Evolutionary conservation across 257 asterid species (phyloP), one percentile per base, ranked within the genome.

Genomic region (Nicotiana attenuata): DNA sequence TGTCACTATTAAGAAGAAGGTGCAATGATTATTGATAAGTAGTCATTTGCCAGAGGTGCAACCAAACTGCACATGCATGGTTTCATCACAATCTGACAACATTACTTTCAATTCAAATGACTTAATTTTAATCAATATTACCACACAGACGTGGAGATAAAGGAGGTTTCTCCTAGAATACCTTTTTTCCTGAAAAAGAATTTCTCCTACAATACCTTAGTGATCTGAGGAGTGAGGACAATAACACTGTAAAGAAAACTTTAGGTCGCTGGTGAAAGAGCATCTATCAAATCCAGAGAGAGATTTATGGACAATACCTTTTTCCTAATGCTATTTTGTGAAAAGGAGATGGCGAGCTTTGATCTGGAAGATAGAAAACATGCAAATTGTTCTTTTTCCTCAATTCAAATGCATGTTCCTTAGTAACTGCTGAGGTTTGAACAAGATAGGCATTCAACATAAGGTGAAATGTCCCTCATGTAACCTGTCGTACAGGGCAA

Each of bases 41-140:
- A 83, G 82, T 57, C 84, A 81, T 92, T 88, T 87, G 82, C 75
- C 64, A 52, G 83, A 84, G 90, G 85, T 88, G 87, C 89, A 90
- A 87, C 93, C 85, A 87, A 89, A 77, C 64, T 38, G 93, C 95
- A 93, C 93, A 93, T 93, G 97, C 91, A 84, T 85, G 94, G 93
- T 93, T 92, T 83, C 91, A 85, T 79, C 82, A 80, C 82, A 84
- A 86, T 65, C 80, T 57, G 91, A 86, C 91, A 88, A 65, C 71
- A 84, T 87, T 81, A 86, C 75, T 80, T 80, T 82, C 64, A 79
- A 78, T 77, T 81, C 89, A 79, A 83, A 77, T 83, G 83, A 73
- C 16, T 50, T 81, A 68, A 57, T 65, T 86, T 84, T 67, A 81
- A 87, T 83, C 85, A 86, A 59, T 35, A 75, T 47, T 47, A 81